phyloP scores from a whole-genome alignment of 805 yeast genomes.

The Yarrowia yakushimensis region DNA sequence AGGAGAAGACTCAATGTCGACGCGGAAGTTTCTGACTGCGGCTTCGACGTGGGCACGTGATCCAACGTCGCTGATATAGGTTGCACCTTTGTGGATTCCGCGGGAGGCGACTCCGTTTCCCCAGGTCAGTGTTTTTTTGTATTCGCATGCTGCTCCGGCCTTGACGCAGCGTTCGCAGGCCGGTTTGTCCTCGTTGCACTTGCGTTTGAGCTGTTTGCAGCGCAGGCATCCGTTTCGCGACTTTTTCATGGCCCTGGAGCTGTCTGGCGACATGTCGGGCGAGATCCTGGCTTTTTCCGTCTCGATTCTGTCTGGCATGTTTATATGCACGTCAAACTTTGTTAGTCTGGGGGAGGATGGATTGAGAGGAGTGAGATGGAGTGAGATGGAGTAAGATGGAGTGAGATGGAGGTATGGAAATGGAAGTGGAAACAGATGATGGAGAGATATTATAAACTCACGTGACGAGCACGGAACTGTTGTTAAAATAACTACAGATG shows the following conservation, averaged over 20 bases:
- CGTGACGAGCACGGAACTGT: no score
- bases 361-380: no score
- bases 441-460: no score
- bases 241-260: constrained; percentile 9
- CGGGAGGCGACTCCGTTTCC: constrained; percentile 39
- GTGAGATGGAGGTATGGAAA: no score
- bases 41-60: constrained; percentile 15
- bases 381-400: no score
- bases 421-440: no score
- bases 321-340: background rate
- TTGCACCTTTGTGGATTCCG: constrained; percentile 13
- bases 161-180: constrained; percentile 54
- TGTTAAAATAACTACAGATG: no score
- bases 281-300: background rate
- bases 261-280: background rate
- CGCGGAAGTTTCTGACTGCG: constrained; percentile 12
- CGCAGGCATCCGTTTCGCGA: constrained; percentile 22
- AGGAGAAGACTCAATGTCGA: background rate
- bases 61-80: constrained; percentile 16
- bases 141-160: constrained; percentile 52
- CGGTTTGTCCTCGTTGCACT: constrained; percentile 70
- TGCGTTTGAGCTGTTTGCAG: constrained; percentile 56
- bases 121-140: constrained; percentile 62
- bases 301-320: background rate
- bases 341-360: no score